phyloP scores from a whole-genome alignment of 805 yeast genomes.

The Crinitomyces ghanaensis region DNA sequence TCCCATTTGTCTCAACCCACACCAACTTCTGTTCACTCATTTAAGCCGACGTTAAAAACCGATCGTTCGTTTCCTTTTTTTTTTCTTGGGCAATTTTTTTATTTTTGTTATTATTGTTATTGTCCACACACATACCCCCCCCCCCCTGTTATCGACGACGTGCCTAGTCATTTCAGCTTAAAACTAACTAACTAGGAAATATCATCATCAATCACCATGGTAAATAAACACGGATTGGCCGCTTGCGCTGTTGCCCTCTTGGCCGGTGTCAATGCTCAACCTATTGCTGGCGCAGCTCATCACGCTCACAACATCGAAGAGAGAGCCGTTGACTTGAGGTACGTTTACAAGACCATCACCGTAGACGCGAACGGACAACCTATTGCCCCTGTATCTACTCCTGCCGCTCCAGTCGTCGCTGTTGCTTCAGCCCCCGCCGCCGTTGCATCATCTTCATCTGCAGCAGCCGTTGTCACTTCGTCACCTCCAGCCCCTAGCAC shows the following conservation, averaged over 20 bases:
- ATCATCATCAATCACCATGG: too few relatives aligned
- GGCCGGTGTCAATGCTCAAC: conserved; percentile 5
- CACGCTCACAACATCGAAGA: conserved; percentile 44
- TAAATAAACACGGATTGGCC: too few relatives aligned
- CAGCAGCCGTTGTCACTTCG: conserved; percentile 16
- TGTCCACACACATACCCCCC: too few relatives aligned
- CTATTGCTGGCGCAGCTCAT: conserved; percentile 23
- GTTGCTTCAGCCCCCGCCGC: conserved; percentile 22
- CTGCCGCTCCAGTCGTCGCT: conserved; percentile 14
- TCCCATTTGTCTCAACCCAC: too few relatives aligned
- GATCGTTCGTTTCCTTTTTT: too few relatives aligned
- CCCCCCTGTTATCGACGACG: too few relatives aligned
- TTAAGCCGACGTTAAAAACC: too few relatives aligned
- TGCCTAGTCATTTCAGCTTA: too few relatives aligned
- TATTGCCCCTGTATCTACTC: conserved; percentile 16
- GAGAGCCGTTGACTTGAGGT: conserved; percentile 34
- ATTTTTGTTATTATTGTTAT: too few relatives aligned
- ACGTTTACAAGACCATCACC: conserved; percentile 36
- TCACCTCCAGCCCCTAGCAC: conserved; percentile 16
- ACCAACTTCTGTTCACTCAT: too few relatives aligned
- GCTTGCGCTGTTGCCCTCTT: conserved; percentile 5
- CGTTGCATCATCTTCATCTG: conserved; percentile 21
- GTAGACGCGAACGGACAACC: conserved; percentile 31
- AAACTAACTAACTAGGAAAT: too few relatives aligned
- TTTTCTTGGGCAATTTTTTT: too few relatives aligned